Percentiles rank a stretch among this genome's conserved stretches.
Evolutionary conservation across 768 basidiomycete genomes (phyloP).

Genomic region (Stropharia rugosoannulata): DNA sequence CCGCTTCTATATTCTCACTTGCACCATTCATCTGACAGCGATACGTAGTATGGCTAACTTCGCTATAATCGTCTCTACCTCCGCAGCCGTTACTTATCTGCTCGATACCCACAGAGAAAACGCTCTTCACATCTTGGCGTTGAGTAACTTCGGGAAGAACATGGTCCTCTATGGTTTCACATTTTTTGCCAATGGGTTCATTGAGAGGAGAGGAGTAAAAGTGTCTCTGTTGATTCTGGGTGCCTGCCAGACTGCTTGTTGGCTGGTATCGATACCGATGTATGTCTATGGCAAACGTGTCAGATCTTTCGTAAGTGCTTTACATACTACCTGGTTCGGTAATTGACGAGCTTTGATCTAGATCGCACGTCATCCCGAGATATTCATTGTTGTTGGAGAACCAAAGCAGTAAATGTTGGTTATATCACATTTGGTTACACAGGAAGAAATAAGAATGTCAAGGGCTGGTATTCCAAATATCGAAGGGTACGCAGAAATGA

Average conservation of each 20-base stretch:
- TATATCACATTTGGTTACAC: too few species aligned
- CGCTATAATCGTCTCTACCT: constrained; percentile 41
- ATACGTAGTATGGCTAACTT: constrained; percentile 38
- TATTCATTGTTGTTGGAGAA: constrained; percentile 20
- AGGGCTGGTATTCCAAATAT: constrained; percentile 35
- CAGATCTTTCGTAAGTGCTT: constrained; percentile 37
- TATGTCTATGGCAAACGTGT: constrained; percentile 43
- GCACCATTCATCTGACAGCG: not conserved
- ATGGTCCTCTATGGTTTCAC: constrained; percentile 45
- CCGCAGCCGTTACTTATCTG: constrained; percentile 42
- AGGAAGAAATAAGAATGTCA: too few species aligned
- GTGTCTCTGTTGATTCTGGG: constrained; percentile 39
- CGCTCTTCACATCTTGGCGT: constrained; percentile 39
- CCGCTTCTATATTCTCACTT: not conserved
- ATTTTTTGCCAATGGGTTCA: constrained; percentile 43
- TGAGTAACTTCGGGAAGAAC: constrained; percentile 44
- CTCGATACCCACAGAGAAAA: constrained; percentile 43
- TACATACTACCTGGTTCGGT: not conserved
- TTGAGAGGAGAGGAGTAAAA: constrained; percentile 34
- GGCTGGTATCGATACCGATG: constrained; percentile 41
- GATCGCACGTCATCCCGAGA: constrained; percentile 24
- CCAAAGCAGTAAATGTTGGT: constrained; percentile 3
- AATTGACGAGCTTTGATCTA: constrained; percentile 5
- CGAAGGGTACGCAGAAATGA: constrained; percentile 52
- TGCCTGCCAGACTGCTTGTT: constrained; percentile 38